phyloP scores from a whole-genome alignment of 2,329 filamentous ascomycete genomes.

The Phoma sp. region DNA sequence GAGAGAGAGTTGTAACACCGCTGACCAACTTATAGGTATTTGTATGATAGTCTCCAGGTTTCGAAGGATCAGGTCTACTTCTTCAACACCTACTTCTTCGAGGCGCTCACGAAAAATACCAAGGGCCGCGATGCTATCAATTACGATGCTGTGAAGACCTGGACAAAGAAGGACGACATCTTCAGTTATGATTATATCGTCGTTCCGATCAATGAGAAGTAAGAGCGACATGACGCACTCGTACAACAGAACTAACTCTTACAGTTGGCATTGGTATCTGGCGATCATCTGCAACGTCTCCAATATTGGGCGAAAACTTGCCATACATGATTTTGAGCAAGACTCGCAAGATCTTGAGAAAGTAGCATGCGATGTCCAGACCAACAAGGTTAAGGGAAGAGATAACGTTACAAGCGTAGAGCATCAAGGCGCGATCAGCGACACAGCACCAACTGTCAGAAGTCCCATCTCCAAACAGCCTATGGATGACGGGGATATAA shows the following conservation, averaged over 20 bases:
- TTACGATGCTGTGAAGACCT: constrained; percentile 82
- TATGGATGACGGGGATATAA: constrained; percentile 18
- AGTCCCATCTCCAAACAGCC: not conserved
- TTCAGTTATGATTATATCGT: constrained; percentile 88
- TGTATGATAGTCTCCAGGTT: constrained; percentile 46
- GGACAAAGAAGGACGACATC: constrained; percentile 86
- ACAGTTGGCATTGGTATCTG: constrained; percentile 80
- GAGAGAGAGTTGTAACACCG: not conserved
- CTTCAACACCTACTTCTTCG: constrained; percentile 93
- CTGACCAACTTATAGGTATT: constrained; percentile 25
- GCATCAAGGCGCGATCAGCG: not conserved
- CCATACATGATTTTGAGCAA: constrained; percentile 20
- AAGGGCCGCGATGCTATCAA: constrained; percentile 66
- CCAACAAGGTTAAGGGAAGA: not conserved
- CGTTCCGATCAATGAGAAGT: constrained; percentile 85
- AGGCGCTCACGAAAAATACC: constrained; percentile 69
- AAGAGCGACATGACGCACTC: constrained; percentile 2
- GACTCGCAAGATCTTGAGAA: not conserved
- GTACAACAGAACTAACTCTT: constrained; percentile 4
- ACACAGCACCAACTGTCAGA: not conserved
- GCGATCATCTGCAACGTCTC: constrained; percentile 92
- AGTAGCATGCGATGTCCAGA: not conserved
- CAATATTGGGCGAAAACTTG: constrained; percentile 57
- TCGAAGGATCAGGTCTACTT: constrained; percentile 75
- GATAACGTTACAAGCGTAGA: not conserved